Evolutionary conservation across 2,329 filamentous ascomycete species (phyloP).

Genomic region (Beauveria caledonica): DNA sequence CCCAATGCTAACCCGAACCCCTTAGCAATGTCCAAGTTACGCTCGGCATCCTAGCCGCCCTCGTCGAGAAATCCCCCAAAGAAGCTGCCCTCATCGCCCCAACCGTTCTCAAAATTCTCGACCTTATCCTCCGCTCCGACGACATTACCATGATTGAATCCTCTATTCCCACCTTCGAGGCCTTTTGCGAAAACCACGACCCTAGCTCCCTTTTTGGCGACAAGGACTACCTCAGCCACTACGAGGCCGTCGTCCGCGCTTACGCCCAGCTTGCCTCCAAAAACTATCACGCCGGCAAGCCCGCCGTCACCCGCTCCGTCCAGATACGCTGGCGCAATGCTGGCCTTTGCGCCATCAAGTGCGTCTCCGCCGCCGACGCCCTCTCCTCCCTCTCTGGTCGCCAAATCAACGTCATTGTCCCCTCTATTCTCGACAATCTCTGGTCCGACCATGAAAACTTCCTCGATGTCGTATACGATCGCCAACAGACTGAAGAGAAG

Average conservation of each 20-base stretch:
- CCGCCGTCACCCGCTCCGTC: slow-evolving; percentile 58
- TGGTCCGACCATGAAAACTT: slow-evolving; percentile 67
- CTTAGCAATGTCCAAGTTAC: slow-evolving; percentile 86
- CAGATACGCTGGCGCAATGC: slow-evolving; percentile 69
- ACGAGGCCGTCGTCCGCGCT: slow-evolving; percentile 68
- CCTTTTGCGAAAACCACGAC: slow-evolving; percentile 84
- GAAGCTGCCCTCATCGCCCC: slow-evolving; percentile 83
- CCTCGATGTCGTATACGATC: slow-evolving; percentile 58
- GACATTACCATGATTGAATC: slow-evolving; percentile 92
- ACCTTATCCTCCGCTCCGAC: slow-evolving; percentile 72
- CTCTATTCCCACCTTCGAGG: slow-evolving; percentile 76
- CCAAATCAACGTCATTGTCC: slow-evolving; percentile 71
- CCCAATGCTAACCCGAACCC: slow-evolving; percentile 5
- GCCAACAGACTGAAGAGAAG: slow-evolving; percentile 60
- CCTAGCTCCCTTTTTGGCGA: slow-evolving; percentile 78
- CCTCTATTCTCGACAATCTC: slow-evolving; percentile 79
- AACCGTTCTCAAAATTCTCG: slow-evolving; percentile 77
- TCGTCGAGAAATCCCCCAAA: slow-evolving; percentile 88
- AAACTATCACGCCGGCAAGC: slow-evolving; percentile 42
- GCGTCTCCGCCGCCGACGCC: slow-evolving; percentile 70
- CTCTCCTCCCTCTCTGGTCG: slow-evolving; percentile 66
- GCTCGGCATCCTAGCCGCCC: slow-evolving; percentile 79
- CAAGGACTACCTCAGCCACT: slow-evolving; percentile 72
- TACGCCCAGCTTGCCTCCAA: slow-evolving; percentile 77
- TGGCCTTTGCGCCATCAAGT: slow-evolving; percentile 70